Conservation (phyloP, 208 protist species). For the Strigomonas culicis region DNA sequence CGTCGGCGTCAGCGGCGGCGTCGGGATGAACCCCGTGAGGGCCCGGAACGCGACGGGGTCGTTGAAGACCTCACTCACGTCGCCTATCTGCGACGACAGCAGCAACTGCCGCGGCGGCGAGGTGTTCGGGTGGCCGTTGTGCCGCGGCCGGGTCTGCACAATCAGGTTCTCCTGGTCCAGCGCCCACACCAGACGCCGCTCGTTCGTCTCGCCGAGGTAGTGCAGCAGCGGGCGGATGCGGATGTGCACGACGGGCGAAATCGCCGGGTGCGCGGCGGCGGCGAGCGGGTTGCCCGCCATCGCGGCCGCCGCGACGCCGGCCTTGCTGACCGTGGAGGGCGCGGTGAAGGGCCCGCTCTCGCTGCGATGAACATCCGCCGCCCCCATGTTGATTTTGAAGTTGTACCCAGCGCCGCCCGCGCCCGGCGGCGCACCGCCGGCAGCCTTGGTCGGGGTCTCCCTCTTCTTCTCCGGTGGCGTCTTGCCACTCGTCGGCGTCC, state of each 20-base stretch:
- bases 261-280: not conserved
- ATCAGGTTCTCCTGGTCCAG: slow-evolving; percentile 82
- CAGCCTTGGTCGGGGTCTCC: not conserved
- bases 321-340: too few relatives aligned
- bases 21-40: not conserved
- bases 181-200: slow-evolving; percentile 62
- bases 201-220: slow-evolving; percentile 51
- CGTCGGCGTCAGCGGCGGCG: slow-evolving; percentile 1
- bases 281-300: not conserved
- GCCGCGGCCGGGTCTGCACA: slow-evolving; percentile 22
- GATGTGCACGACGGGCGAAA: slow-evolving; percentile 66
- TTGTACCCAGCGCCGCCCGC: too few relatives aligned
- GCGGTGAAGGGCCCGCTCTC: not conserved
- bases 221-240: slow-evolving; percentile 68
- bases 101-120: not conserved
- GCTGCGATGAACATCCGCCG: too few relatives aligned
- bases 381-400: not conserved
- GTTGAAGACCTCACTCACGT: not conserved
- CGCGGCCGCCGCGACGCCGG: too few relatives aligned
- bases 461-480: not conserved
- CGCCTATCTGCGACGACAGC: not conserved
- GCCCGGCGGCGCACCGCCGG: too few relatives aligned
- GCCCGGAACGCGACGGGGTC: not conserved
- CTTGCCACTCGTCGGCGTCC: not conserved
- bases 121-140: not conserved